phyloP scores from a whole-genome alignment of 306 rosid genomes.

The Pterocarpus macrocarpus region DNA sequence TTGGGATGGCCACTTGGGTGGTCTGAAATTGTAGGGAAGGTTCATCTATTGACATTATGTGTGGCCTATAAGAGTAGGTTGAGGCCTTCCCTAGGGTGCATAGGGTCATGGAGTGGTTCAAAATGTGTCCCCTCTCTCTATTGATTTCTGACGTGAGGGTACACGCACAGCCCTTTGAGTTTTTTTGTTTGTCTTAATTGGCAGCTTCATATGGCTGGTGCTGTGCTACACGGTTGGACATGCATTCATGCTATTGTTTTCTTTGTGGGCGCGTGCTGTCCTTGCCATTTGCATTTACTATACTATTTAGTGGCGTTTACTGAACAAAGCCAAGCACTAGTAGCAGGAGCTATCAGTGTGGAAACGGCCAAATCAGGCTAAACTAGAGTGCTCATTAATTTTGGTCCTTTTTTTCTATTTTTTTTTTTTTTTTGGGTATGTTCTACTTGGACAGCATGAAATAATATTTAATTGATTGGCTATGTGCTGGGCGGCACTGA shows the following conservation, averaged over 20 bases:
- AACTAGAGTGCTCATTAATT: background rate
- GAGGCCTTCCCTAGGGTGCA: constrained; percentile 9
- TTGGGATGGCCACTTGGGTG: constrained; percentile 39
- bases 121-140: constrained; percentile 16
- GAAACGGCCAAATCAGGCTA: constrained; percentile 1
- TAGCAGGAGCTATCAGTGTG: background rate
- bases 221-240: constrained; percentile 4
- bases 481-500: constrained; percentile 28
- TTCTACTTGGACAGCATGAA: background rate
- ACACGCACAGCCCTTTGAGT: background rate
- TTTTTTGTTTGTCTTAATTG: constrained; percentile 5
- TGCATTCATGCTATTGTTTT: constrained; percentile 39
- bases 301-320: background rate
- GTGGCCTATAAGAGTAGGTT: constrained; percentile 39
- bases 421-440: background rate
- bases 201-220: background rate
- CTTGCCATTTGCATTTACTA: background rate
- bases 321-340: constrained; percentile 4
- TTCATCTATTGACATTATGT: background rate
- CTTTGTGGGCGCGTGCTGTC: constrained; percentile 50
- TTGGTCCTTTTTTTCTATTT: background rate
- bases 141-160: constrained; percentile 19
- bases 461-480: constrained; percentile 35
- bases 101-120: constrained; percentile 37
- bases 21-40: constrained; percentile 28